Percentiles rank a stretch among this genome's conserved stretches.
These are phyloP conservation scores for Penicillium nucicola DNA, from an alignment of 495 filamentous ascomycete genomes.

Conservation along the genomic window DNA sequence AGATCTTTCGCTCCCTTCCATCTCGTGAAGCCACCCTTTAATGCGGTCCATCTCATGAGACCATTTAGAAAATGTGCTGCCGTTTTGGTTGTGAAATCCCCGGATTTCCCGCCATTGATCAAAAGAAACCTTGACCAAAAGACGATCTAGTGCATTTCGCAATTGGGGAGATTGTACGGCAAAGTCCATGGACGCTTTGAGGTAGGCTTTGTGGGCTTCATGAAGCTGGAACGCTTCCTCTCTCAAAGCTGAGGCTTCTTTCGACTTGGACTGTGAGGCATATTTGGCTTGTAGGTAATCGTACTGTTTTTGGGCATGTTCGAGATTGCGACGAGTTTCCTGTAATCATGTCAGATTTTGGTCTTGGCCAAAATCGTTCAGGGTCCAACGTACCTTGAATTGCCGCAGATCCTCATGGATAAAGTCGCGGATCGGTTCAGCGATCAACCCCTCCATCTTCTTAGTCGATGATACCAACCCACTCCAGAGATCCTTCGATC, in stretches of 20 bases:
- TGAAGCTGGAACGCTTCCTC: constrained; percentile 97
- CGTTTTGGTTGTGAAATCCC: constrained; percentile 56
- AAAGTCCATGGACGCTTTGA: constrained; percentile 91
- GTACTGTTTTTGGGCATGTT: constrained; percentile 77
- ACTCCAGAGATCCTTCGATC: constrained; percentile 80
- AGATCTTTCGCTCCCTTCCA: constrained; percentile 76
- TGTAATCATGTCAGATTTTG: constrained; percentile 43
- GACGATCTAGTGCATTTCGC: constrained; percentile 72
- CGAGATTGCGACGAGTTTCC: constrained; percentile 71
- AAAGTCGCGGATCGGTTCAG: constrained; percentile 78
- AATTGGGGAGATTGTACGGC: constrained; percentile 82
- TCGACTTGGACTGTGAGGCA: constrained; percentile 80
- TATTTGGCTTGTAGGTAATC: constrained; percentile 79
- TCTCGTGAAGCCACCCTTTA: constrained; percentile 85
- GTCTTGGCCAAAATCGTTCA: background rate
- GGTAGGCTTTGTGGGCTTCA: constrained; percentile 86
- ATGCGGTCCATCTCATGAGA: constrained; percentile 82
- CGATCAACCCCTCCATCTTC: constrained; percentile 69
- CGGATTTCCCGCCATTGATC: constrained; percentile 87
- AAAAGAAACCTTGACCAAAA: constrained; percentile 78
- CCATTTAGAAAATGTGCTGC: constrained; percentile 57
- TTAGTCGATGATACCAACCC: constrained; percentile 67
- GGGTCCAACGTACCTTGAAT: constrained; percentile 51
- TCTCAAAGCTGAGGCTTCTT: constrained; percentile 83
- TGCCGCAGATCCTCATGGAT: constrained; percentile 66